These are phyloP conservation scores for Phytophthora sp. DNA, from an alignment of 352 stramenopile genomes.

Conservation along the genomic window DNA sequence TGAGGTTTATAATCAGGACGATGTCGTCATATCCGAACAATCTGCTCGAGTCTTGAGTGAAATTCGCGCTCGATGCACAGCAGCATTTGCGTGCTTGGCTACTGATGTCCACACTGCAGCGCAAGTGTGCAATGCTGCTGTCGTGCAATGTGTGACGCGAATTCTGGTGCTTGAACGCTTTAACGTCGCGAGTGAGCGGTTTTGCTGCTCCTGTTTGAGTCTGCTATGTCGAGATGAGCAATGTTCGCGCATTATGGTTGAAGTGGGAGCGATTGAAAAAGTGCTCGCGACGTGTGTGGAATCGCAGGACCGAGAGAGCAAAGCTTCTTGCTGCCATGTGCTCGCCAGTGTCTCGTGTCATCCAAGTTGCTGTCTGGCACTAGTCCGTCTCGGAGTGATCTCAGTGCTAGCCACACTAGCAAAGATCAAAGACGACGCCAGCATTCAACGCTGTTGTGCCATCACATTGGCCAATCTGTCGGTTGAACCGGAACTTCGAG, in stretches of 20 bases:
- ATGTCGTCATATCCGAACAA: neutral
- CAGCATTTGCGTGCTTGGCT: slow-evolving; percentile 67
- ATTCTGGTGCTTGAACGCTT: slow-evolving; percentile 58
- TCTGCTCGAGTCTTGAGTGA: slow-evolving; percentile 35
- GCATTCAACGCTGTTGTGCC: slow-evolving; percentile 70
- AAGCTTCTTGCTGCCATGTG: slow-evolving; percentile 78
- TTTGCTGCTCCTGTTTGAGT: slow-evolving; percentile 77
- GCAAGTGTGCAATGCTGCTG: slow-evolving; percentile 51
- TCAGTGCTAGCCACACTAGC: slow-evolving; percentile 63
- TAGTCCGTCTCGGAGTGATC: slow-evolving; percentile 61
- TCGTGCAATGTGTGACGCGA: slow-evolving; percentile 62
- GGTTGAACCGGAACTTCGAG: slow-evolving; percentile 52
- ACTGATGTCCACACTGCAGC: slow-evolving; percentile 44
- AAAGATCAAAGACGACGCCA: slow-evolving; percentile 52
- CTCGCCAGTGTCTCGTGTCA: slow-evolving; percentile 80
- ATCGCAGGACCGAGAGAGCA: slow-evolving; percentile 67
- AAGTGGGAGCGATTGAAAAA: slow-evolving; percentile 56
- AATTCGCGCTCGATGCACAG: slow-evolving; percentile 67
- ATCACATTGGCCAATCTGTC: slow-evolving; percentile 77
- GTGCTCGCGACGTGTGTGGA: slow-evolving; percentile 67
- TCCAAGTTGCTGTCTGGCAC: slow-evolving; percentile 54
- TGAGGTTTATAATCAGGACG: neutral
- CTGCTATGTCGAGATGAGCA: slow-evolving; percentile 72
- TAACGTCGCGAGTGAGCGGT: slow-evolving; percentile 68
- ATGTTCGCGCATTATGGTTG: slow-evolving; percentile 59